phyloP scores from a whole-genome alignment of 352 stramenopile species.

The Globisporangium echinulatum region DNA sequence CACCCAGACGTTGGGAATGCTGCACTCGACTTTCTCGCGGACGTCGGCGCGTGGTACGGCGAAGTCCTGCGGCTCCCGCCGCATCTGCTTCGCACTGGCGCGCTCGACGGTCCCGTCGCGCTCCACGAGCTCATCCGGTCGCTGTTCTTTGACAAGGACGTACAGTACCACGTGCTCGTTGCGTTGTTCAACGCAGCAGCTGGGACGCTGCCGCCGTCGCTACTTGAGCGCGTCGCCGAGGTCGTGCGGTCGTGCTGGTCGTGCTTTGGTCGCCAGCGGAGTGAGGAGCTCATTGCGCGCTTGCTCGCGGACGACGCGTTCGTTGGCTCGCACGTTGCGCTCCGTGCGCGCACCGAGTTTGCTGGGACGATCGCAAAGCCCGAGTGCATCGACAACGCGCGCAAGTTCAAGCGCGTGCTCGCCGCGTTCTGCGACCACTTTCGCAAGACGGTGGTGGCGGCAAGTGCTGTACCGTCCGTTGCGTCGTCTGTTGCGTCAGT shows the following conservation, averaged over 20 bases:
- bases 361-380: slow-evolving; percentile 46
- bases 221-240: slow-evolving; percentile 62
- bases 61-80: slow-evolving; percentile 59
- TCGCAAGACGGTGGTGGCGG: slow-evolving; percentile 37
- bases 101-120: slow-evolving; percentile 46
- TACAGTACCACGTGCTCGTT: slow-evolving; percentile 64
- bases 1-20: slow-evolving; percentile 53
- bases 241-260: slow-evolving; percentile 71
- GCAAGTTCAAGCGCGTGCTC: slow-evolving; percentile 76
- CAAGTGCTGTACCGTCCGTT: too few species aligned
- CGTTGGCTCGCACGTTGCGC: slow-evolving; percentile 48
- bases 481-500: too few species aligned
- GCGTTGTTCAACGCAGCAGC: slow-evolving; percentile 61
- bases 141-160: slow-evolving; percentile 76
- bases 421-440: slow-evolving; percentile 77
- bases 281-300: slow-evolving; percentile 51
- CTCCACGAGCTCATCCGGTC: slow-evolving; percentile 59
- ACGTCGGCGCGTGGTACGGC: slow-evolving; percentile 64
- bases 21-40: slow-evolving; percentile 54
- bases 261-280: slow-evolving; percentile 57
- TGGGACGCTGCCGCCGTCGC: slow-evolving; percentile 44
- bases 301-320: slow-evolving; percentile 59
- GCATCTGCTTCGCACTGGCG: slow-evolving; percentile 33
- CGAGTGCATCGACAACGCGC: slow-evolving; percentile 63
- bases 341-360: slow-evolving; percentile 50